Evolutionary conservation across 1,284 basidiomycete species (phyloP), one percentile per base, ranked within the genome.

Genomic region (Tylopilus sp.): DNA sequence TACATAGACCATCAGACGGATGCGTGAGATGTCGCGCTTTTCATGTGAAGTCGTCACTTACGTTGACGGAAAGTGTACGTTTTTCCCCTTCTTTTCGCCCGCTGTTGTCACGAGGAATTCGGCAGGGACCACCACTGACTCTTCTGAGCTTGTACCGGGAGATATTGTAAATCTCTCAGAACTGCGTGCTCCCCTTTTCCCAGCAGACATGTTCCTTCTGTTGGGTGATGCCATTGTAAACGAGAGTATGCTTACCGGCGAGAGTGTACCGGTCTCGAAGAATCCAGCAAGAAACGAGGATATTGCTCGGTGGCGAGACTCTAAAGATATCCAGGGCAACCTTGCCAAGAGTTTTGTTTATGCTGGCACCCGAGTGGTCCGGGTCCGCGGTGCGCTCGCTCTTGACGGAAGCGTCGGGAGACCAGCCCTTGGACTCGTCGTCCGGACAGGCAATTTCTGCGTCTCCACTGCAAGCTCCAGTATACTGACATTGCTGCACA

Each of bases 201-300:
- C 96, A 1, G 91, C 92, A 12, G 96, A 99, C 67, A 80, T 95
- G 56, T 82, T 97, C 58, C 77, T 98, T 15, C 81, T 99, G 28
- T 91, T 90, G 7, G 95, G 96, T 5, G 96, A 98, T 65, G 93
- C 93, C 0, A 96, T 99, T 56, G 89, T 98, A 50, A 98, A 99
- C 67, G 96, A 99, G 72, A 95, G 92, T 56, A 98, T 98, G 95
- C 81, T 99, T 15, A 97, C 94, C 0, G 94, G 94, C 10, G 94
- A 97, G 69, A 94, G 91, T 59, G 88, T 97, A 0, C 94, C 94
- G 0, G 91, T 97, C 49, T 89, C 86, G 64, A 97, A 97, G 68
- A 70, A 79, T 21, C 87, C 93, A 0, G 76, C 86, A 48, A 85
- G 80, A 57, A 85, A 89, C 58, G 82, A 83, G 35, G 83, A 84